A percentile compares a stretch with the other conserved stretches of the same genome.
phyloP scores from a whole-genome alignment of 352 stramenopile genomes.

The Phytophthora capsici region DNA sequence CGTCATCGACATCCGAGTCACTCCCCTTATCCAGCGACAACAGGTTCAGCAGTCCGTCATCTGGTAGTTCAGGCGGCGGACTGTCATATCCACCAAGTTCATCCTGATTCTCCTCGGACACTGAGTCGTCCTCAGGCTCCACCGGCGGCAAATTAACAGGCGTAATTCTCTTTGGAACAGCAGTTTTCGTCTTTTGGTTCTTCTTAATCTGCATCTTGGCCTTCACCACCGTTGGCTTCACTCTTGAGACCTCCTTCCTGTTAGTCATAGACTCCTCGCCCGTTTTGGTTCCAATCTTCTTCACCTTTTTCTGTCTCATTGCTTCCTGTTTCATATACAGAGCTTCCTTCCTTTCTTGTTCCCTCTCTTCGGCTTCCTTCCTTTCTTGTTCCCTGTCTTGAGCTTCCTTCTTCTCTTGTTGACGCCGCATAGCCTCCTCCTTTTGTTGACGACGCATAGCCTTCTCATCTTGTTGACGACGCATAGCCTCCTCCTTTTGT shows the following conservation, averaged over 20 bases:
- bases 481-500: constrained; percentile 24
- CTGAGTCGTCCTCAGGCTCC: constrained; percentile 15
- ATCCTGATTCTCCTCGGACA: constrained; percentile 25
- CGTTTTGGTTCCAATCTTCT: constrained; percentile 13
- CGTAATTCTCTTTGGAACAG: constrained; percentile 22
- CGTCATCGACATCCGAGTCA: constrained; percentile 54
- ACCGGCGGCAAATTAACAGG: constrained; percentile 16
- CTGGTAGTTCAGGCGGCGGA: constrained; percentile 30
- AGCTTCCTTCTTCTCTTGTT: constrained; percentile 12
- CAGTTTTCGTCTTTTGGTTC: constrained; percentile 14
- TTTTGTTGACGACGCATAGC: too few relatives aligned
- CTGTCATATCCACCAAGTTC: constrained; percentile 29
- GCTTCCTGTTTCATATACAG: not conserved
- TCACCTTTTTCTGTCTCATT: constrained; percentile 20
- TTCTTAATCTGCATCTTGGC: constrained; percentile 16
- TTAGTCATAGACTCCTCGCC: constrained; percentile 17
- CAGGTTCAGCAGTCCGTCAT: constrained; percentile 59
- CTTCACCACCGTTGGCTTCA: constrained; percentile 16
- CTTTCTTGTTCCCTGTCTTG: constrained; percentile 8
- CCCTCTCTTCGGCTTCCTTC: too few relatives aligned
- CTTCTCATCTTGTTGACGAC: constrained; percentile 17
- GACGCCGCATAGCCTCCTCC: constrained; percentile 16
- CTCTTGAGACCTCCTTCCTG: constrained; percentile 2
- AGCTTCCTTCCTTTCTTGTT: constrained; percentile 10
- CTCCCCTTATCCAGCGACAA: constrained; percentile 63